phyloP scores from a whole-genome alignment of 2,329 filamentous ascomycete genomes.

The Diplodia scrobiculata region DNA sequence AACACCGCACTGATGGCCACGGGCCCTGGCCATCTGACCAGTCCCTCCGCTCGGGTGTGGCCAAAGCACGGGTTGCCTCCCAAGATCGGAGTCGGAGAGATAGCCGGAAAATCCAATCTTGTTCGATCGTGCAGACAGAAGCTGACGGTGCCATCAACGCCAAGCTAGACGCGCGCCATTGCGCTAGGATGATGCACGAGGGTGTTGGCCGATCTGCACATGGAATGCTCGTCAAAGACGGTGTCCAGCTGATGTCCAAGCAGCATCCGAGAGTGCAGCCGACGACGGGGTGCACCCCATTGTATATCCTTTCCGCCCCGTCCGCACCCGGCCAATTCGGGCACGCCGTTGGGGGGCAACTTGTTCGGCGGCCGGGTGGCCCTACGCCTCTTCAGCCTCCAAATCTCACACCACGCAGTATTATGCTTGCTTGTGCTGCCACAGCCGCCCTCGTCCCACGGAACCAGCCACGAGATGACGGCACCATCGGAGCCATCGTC shows the following conservation, averaged over 20 bases:
- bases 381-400: background rate
- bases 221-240: no score
- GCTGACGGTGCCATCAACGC: background rate
- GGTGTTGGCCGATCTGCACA: conserved; percentile 6
- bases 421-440: background rate
- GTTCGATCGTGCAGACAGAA: background rate
- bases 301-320: background rate
- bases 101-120: conserved; percentile 3
- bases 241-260: background rate
- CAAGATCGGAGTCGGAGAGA: conserved; percentile 10
- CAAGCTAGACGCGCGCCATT: background rate
- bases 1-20: background rate
- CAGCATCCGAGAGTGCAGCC: background rate
- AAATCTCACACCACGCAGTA: background rate
- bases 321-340: no score
- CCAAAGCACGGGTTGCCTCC: background rate
- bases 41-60: background rate
- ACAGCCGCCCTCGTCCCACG: background rate
- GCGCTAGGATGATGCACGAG: background rate
- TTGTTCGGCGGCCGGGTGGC: conserved; percentile 5
- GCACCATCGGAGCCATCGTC: background rate
- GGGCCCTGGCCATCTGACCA: background rate
- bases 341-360: background rate
- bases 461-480: background rate
- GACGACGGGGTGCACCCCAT: background rate